Percentiles rank a stretch among this genome's conserved stretches.
These are phyloP conservation scores for Piromyces finnis DNA, from an alignment of 192 early-diverging fungal species.

Conservation along the genomic window DNA sequence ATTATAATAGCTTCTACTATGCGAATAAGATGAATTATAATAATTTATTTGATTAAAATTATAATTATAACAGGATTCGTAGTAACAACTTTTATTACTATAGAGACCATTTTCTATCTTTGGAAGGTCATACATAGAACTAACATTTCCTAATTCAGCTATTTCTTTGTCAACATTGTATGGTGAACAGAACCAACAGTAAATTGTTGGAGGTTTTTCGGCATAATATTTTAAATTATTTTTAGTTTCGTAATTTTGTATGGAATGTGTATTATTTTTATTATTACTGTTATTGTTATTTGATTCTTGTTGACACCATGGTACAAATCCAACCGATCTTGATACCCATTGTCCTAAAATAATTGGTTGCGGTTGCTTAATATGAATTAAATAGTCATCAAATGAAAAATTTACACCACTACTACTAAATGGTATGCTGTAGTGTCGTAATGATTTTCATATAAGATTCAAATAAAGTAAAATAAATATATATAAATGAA, in stretches of 20 bases:
- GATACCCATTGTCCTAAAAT: neutral
- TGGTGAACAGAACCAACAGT: neutral
- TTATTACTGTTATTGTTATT: neutral
- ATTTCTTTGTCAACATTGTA: neutral
- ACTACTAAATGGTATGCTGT: neutral
- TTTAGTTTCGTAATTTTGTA: neutral
- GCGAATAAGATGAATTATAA: too few species aligned
- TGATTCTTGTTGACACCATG: neutral
- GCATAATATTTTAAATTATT: neutral
- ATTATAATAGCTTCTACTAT: too few species aligned
- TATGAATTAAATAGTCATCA: neutral
- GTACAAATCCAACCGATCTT: neutral
- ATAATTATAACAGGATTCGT: neutral
- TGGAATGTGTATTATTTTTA: neutral
- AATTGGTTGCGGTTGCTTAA: neutral
- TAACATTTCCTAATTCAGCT: neutral
- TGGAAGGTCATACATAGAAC: neutral
- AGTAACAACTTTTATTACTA: neutral
- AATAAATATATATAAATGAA: too few species aligned
- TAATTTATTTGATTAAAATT: neutral
- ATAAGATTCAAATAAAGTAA: too few species aligned
- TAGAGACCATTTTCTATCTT: neutral
- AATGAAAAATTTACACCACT: neutral
- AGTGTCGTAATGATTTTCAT: too few species aligned
- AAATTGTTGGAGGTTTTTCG: neutral